These are phyloP conservation scores for Penicillium janthinellum DNA, from an alignment of 2,329 filamentous ascomycete species.

Conservation along the genomic window DNA sequence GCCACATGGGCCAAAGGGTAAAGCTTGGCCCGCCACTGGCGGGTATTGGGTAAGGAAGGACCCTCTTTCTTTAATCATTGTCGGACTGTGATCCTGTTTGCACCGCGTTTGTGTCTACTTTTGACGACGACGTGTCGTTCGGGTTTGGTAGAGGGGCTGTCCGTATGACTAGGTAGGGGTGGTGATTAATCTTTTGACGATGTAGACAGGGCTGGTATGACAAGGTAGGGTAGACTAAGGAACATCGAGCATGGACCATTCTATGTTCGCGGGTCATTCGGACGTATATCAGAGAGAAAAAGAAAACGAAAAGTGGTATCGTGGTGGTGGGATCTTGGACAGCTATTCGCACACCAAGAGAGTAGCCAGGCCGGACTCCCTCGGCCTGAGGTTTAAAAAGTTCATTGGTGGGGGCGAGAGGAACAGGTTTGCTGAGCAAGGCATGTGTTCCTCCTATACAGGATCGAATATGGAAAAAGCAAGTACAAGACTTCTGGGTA, in stretches of 20 bases:
- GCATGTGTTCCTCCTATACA: slow-evolving; percentile 22
- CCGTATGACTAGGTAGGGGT: too few species aligned
- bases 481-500: background rate
- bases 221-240: too few species aligned
- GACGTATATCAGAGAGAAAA: background rate
- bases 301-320: slow-evolving; percentile 1
- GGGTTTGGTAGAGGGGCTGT: too few species aligned
- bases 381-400: background rate
- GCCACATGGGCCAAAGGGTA: background rate
- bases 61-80: background rate
- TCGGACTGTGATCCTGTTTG: too few species aligned
- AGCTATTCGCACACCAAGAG: background rate
- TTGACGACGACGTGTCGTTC: too few species aligned
- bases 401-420: background rate
- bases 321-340: background rate
- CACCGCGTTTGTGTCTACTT: too few species aligned
- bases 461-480: background rate
- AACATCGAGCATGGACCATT: background rate
- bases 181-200: too few species aligned
- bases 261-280: background rate
- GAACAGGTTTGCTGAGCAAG: background rate
- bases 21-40: background rate
- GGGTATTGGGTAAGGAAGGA: background rate
- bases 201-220: too few species aligned
- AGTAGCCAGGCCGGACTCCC: background rate